Percentiles rank a stretch among this genome's conserved stretches.
Conservation (phyloP, 1,284 basidiomycete species). For the Microbotryum saponariae region DNA sequence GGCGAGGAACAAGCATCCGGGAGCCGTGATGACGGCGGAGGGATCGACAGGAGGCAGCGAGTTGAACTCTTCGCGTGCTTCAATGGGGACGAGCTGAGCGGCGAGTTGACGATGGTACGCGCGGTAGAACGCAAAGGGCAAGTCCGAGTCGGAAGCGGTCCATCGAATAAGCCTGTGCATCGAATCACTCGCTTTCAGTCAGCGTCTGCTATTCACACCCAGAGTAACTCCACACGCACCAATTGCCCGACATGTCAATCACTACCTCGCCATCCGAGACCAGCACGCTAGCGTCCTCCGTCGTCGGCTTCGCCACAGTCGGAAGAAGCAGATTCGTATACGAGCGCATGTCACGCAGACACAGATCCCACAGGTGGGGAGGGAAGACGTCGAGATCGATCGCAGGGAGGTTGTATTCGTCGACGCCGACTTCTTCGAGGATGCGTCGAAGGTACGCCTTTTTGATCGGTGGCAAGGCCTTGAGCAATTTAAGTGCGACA, state of each 20-base stretch:
- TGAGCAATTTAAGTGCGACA: slow-evolving; percentile 46
- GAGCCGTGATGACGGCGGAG: slow-evolving; percentile 42
- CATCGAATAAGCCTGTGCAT: slow-evolving; percentile 37
- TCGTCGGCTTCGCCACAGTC: not conserved
- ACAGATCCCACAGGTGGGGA: slow-evolving; percentile 22
- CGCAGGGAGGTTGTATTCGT: slow-evolving; percentile 15
- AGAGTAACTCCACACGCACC: slow-evolving; percentile 10
- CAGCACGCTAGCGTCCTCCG: slow-evolving; percentile 17
- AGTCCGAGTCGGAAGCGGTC: slow-evolving; percentile 46
- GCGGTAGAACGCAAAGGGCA: slow-evolving; percentile 49
- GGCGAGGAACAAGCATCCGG: slow-evolving; percentile 42
- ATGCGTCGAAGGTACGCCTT: slow-evolving; percentile 43
- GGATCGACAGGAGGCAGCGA: slow-evolving; percentile 34
- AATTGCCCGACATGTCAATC: slow-evolving; percentile 35
- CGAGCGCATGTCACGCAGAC: slow-evolving; percentile 13
- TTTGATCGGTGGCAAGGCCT: slow-evolving; percentile 45
- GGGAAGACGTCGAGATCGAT: slow-evolving; percentile 20
- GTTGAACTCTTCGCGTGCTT: slow-evolving; percentile 23
- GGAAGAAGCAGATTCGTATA: slow-evolving; percentile 22
- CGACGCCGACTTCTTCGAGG: slow-evolving; percentile 32
- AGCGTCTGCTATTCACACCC: not conserved
- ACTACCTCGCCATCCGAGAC: slow-evolving; percentile 24
- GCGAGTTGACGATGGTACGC: slow-evolving; percentile 49
- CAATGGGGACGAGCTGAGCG: slow-evolving; percentile 41
- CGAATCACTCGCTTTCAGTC: not conserved